Evolutionary conservation across 768 basidiomycete species (phyloP).

Genomic region (Termitomyces bulborhizus): DNA sequence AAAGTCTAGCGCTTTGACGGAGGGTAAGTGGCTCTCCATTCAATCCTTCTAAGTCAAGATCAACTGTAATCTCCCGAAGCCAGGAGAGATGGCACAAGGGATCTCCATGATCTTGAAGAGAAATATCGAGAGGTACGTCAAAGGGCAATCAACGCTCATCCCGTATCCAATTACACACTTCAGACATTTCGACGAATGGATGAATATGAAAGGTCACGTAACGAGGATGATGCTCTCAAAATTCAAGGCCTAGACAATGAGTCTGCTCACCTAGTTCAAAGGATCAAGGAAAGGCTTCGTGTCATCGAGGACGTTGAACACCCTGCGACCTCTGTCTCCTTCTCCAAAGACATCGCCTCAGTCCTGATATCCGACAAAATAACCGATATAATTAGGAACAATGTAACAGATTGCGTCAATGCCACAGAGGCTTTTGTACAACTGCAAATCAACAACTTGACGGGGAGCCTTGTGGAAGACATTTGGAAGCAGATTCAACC

Average conservation of each 20-base stretch:
- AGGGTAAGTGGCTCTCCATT: not conserved
- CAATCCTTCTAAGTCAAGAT: not conserved
- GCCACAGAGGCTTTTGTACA: not conserved
- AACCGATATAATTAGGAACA: not conserved
- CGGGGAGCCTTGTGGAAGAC: not conserved
- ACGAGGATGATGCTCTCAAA: not conserved
- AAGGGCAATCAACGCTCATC: no score
- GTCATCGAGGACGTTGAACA: not conserved
- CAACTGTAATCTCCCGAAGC: not conserved
- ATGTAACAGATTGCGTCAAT: not conserved
- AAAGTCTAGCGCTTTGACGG: not conserved
- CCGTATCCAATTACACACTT: not conserved
- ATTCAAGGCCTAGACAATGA: not conserved
- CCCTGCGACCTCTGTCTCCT: not conserved
- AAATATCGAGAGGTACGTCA: conserved; percentile 1
- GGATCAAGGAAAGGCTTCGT: not conserved
- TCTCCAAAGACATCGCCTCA: not conserved
- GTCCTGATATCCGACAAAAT: conserved; percentile 4
- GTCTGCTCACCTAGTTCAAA: not conserved
- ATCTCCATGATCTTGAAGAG: not conserved
- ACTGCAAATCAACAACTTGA: not conserved
- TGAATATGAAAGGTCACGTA: conserved; percentile 1
- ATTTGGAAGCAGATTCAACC: not conserved
- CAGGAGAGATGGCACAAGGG: not conserved
- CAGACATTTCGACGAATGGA: conserved; percentile 6